Percentiles rank a stretch among this genome's conserved stretches.
phyloP scores from a whole-genome alignment of 2,329 filamentous ascomycete species.

The Blumeriella jaapii region DNA sequence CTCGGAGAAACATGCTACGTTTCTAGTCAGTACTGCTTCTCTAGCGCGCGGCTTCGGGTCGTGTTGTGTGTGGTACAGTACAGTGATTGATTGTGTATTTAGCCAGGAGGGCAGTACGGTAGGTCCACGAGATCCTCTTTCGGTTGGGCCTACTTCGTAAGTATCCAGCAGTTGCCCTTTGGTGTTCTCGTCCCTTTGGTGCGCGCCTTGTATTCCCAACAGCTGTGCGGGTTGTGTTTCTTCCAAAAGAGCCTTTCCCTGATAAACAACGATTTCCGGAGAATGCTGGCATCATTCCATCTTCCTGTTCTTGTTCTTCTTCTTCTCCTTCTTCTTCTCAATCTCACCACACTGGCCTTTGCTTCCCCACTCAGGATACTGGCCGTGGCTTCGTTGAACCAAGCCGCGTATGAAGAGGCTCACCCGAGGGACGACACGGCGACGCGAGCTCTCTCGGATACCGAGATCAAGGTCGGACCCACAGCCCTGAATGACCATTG shows the following conservation, averaged over 20 bases:
- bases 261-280: conserved; percentile 5
- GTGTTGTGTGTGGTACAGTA: too few relatives aligned
- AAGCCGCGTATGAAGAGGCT: conserved; percentile 32
- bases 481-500: conserved; percentile 9
- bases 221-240: conserved; percentile 21
- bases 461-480: conserved; percentile 30
- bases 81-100: too few relatives aligned
- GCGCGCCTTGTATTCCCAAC: conserved; percentile 2
- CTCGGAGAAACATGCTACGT: conserved; percentile 9
- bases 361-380: conserved; percentile 22
- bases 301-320: conserved; percentile 14
- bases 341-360: too few relatives aligned
- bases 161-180: conserved; percentile 2
- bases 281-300: conserved; percentile 16
- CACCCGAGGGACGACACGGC: conserved; percentile 33
- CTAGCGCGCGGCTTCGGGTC: conserved; percentile 7
- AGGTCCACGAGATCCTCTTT: conserved; percentile 1
- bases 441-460: conserved; percentile 30
- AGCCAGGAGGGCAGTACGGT: not conserved
- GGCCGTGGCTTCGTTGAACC: conserved; percentile 28
- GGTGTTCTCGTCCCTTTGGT: conserved; percentile 1
- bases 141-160: conserved; percentile 2
- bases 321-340: too few relatives aligned
- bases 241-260: conserved; percentile 10
- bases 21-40: conserved; percentile 7